phyloP scores from a whole-genome alignment of 1,284 basidiomycete species.

The Neonothopanus nambi region DNA sequence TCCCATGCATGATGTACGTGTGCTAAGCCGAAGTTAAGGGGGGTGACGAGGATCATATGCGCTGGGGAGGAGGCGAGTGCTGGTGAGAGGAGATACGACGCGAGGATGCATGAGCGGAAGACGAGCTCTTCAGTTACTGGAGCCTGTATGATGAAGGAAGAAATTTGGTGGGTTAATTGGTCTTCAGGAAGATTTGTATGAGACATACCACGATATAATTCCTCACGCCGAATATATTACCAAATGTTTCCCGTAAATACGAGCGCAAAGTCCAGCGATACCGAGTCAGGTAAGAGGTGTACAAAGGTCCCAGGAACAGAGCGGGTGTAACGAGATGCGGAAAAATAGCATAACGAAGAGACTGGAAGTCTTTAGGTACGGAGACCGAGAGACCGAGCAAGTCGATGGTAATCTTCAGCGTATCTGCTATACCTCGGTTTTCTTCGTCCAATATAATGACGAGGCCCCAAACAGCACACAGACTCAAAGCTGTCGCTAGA shows the following conservation, averaged over 20 bases:
- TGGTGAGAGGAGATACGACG: constrained; percentile 61
- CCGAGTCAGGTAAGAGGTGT: constrained; percentile 51
- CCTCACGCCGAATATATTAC: constrained; percentile 1
- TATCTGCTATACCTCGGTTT: constrained; percentile 18
- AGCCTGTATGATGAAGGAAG: constrained; percentile 33
- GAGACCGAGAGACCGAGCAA: constrained; percentile 5
- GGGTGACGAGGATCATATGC: constrained; percentile 77
- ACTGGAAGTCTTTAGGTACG: constrained; percentile 2
- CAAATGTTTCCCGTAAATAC: background rate
- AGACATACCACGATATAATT: constrained; percentile 2
- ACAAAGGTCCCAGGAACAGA: constrained; percentile 86
- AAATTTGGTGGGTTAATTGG: constrained; percentile 15
- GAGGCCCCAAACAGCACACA: constrained; percentile 49
- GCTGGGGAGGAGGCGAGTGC: constrained; percentile 47
- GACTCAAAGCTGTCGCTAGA: constrained; percentile 44
- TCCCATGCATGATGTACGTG: constrained; percentile 94
- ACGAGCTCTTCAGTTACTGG: constrained; percentile 93
- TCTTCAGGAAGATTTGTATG: constrained; percentile 34
- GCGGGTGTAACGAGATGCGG: constrained; percentile 74
- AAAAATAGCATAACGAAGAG: constrained; percentile 28
- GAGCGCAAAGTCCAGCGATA: no score
- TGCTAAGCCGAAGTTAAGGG: constrained; percentile 91
- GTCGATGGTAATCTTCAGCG: constrained; percentile 18
- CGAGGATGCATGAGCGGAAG: constrained; percentile 84
- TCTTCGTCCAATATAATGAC: constrained; percentile 35